A percentile compares a stretch with the other conserved stretches of the same genome.
phyloP scores from a whole-genome alignment of 1,284 basidiomycete species.

The Earliella scabrosa region DNA sequence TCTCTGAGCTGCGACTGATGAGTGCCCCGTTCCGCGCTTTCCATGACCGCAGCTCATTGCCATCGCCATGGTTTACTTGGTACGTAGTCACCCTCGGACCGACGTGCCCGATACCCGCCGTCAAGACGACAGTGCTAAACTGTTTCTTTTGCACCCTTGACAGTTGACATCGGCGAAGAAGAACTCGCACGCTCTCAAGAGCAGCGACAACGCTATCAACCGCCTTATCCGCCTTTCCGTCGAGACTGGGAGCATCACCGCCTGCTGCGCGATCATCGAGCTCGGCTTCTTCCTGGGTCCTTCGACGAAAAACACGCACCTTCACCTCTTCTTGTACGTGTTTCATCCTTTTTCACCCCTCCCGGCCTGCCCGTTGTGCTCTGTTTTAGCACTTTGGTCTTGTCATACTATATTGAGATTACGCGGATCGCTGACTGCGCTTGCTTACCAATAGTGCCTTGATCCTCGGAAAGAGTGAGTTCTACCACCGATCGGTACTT shows the following conservation, averaged over 20 bases:
- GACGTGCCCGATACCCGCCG: background rate
- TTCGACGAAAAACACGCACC: constrained; percentile 9
- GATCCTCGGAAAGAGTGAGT: constrained; percentile 11
- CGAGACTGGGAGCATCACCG: constrained; percentile 19
- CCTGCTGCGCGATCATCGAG: constrained; percentile 7
- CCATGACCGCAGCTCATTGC: constrained; percentile 15
- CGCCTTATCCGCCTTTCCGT: constrained; percentile 17
- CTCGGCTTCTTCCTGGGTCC: constrained; percentile 11
- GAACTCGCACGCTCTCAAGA: constrained; percentile 3
- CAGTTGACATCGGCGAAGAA: constrained; percentile 7
- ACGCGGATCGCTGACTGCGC: no score
- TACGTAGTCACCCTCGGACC: background rate
- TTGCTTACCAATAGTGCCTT: constrained; percentile 1
- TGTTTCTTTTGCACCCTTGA: background rate
- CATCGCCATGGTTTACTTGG: constrained; percentile 21
- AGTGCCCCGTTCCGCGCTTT: background rate
- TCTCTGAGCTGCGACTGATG: background rate
- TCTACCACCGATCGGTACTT: background rate
- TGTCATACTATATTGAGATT: no score
- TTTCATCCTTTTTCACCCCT: no score
- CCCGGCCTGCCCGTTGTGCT: no score
- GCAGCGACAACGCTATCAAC: constrained; percentile 12
- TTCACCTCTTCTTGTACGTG: constrained; percentile 12
- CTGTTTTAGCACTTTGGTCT: no score
- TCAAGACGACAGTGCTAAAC: background rate